Evolutionary conservation across 306 rosid species (phyloP).

Genomic region (Casuarina glauca): DNA sequence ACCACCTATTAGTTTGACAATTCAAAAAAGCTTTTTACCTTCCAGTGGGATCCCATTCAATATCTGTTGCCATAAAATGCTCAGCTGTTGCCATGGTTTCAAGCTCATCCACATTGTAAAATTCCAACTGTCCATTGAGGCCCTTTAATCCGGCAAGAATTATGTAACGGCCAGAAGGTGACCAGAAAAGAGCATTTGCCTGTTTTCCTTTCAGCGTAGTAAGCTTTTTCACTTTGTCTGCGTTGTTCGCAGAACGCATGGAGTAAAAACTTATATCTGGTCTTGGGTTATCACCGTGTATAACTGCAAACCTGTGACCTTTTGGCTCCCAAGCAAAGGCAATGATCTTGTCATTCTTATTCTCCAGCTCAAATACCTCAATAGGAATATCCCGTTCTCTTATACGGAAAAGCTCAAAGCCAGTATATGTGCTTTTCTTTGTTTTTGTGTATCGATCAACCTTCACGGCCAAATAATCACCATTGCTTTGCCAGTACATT

Average conservation of each 20-base stretch:
- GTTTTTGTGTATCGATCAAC: slow-evolving; percentile 77
- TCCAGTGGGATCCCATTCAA: slow-evolving; percentile 85
- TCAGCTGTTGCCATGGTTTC: slow-evolving; percentile 81
- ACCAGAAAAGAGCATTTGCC: slow-evolving; percentile 80
- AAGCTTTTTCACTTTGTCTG: slow-evolving; percentile 64
- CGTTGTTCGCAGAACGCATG: slow-evolving; percentile 49
- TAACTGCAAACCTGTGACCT: slow-evolving; percentile 74
- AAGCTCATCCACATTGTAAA: slow-evolving; percentile 70
- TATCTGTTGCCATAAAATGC: slow-evolving; percentile 77
- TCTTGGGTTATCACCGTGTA: slow-evolving; percentile 72
- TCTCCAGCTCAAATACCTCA: slow-evolving; percentile 73
- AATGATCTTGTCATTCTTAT: slow-evolving; percentile 70
- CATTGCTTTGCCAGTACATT: slow-evolving; percentile 83
- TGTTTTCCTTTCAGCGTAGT: slow-evolving; percentile 72
- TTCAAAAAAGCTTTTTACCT: slow-evolving; percentile 36
- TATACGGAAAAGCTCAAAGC: slow-evolving; percentile 73
- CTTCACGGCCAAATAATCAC: slow-evolving; percentile 79
- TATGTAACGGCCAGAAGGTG: slow-evolving; percentile 62
- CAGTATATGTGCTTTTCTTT: slow-evolving; percentile 68
- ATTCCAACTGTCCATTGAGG: slow-evolving; percentile 67
- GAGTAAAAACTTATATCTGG: slow-evolving; percentile 72
- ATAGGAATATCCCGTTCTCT: slow-evolving; percentile 73
- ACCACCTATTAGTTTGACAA: background rate
- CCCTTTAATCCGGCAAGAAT: slow-evolving; percentile 72
- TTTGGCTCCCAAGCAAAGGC: slow-evolving; percentile 83